Evolutionary conservation across 2,329 filamentous ascomycete species (phyloP), one percentile per base, ranked within the genome.

Genomic region (Colletotrichum sp.): DNA sequence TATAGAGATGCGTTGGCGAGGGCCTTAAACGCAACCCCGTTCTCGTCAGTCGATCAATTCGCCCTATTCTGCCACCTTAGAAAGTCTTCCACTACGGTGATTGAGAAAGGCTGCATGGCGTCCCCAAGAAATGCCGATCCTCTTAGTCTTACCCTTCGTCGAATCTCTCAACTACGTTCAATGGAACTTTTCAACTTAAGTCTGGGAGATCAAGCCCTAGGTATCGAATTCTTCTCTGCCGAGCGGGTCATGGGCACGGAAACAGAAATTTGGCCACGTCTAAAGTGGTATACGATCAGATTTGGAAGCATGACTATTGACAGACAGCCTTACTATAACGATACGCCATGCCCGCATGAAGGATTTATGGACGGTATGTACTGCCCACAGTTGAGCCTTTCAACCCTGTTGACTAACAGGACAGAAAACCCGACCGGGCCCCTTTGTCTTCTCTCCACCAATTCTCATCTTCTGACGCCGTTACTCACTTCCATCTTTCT

Each of bases 331-430:
- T 48, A 48, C 18, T 48, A 48, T 48, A 12, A 48, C 0, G 39
- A 48, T n/a, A 48, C 0, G 0, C 8, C 16, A 48, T 48, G 39
- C 39, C 18, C 39, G 18, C 18, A 48, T 48, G 6, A 12, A n/a
- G 39, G 0, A n/a, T 0, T 0, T 10, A 48, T 48, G 5, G 18
- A 44, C 0, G 18, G 39, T 48, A 48, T 48, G 39, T 48, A 0
- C 39, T n/a, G 39, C 18, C 39, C 18, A 48, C 39, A 12, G 0
- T 48, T 22, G 5, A 48, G 18, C 18, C 6, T 48, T 48, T 48
- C 39, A 4, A 22, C 39, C 39, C 39, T 12, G 39, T 48, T 48
- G 9, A n/a, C 39, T 48, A 4, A n/a, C 39, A 48, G 18, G 1
- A 48, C 0, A 48, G 39, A 48, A 48, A 48, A 7, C 9, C 18